These are phyloP conservation scores for Petunia hybrid DNA, from an alignment of 305 asterid species.

Conservation along the genomic window DNA sequence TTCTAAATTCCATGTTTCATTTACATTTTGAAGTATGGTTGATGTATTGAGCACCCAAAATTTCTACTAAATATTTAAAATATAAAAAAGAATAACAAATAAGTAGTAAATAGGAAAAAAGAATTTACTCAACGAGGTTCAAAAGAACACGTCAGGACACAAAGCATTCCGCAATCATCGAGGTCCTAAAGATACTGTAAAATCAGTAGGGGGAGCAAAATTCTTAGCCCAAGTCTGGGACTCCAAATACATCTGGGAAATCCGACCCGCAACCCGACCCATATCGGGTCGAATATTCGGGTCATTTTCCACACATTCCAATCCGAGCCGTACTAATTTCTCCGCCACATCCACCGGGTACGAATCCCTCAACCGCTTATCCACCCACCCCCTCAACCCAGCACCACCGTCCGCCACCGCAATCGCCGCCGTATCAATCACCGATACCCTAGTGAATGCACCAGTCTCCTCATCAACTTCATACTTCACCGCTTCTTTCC, in stretches of 20 bases:
- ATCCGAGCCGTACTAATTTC: constrained; percentile 64
- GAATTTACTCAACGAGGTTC: constrained; percentile 15
- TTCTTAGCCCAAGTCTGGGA: constrained; percentile 78
- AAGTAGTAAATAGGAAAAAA: not conserved
- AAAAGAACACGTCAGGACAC: too few relatives aligned
- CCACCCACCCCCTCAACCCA: constrained; percentile 81
- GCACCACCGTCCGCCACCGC: constrained; percentile 64
- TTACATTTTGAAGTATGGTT: constrained; percentile 2
- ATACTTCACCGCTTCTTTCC: constrained; percentile 74
- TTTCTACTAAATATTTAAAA: not conserved
- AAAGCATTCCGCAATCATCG: constrained; percentile 44
- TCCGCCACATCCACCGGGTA: constrained; percentile 89
- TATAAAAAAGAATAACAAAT: not conserved
- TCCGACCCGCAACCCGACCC: constrained; percentile 63
- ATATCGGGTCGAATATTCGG: constrained; percentile 78
- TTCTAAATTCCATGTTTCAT: not conserved
- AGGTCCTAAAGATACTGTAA: constrained; percentile 72
- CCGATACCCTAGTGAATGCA: constrained; percentile 66
- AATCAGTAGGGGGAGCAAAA: constrained; percentile 64
- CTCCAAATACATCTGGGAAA: constrained; percentile 84
- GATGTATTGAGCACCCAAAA: not conserved
- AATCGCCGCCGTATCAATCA: constrained; percentile 76
- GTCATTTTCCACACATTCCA: constrained; percentile 82
- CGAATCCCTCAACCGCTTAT: constrained; percentile 80
- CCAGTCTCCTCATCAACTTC: constrained; percentile 64